phyloP scores from a whole-genome alignment of 2,329 filamentous ascomycete species.

The Botrytis hyacinthi region DNA sequence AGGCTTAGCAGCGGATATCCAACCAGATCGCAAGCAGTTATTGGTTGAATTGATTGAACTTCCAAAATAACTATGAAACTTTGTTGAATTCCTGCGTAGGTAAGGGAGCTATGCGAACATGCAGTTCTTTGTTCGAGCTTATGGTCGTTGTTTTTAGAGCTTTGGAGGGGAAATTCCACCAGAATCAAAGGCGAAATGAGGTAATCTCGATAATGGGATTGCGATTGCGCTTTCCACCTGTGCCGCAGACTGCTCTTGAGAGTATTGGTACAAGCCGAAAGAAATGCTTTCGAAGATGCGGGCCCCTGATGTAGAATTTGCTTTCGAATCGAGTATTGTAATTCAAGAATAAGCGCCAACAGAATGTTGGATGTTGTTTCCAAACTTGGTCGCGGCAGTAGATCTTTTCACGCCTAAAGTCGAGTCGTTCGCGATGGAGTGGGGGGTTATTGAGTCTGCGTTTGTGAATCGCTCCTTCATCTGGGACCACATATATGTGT shows the following conservation, averaged over 20 bases:
- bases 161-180: constrained; percentile 6
- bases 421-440: neutral
- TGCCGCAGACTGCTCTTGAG: constrained; percentile 1
- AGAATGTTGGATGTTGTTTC: neutral
- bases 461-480: constrained; percentile 3
- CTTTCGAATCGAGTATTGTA: neutral
- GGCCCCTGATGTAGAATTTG: neutral
- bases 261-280: neutral
- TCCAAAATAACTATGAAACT: neutral
- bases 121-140: constrained; percentile 14
- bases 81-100: neutral
- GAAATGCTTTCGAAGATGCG: neutral
- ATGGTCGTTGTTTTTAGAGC: neutral
- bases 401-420: neutral
- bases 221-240: constrained; percentile 9
- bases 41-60: constrained; percentile 3
- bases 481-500: constrained; percentile 10
- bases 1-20: constrained; percentile 17
- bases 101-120: constrained; percentile 1
- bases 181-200: constrained; percentile 18
- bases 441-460: neutral
- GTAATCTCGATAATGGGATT: constrained; percentile 16
- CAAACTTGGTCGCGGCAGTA: neutral
- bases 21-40: neutral
- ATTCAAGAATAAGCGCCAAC: constrained; percentile 15